Conservation (phyloP, 2,329 filamentous ascomycete genomes). For the Diaporthe amygdali region DNA sequence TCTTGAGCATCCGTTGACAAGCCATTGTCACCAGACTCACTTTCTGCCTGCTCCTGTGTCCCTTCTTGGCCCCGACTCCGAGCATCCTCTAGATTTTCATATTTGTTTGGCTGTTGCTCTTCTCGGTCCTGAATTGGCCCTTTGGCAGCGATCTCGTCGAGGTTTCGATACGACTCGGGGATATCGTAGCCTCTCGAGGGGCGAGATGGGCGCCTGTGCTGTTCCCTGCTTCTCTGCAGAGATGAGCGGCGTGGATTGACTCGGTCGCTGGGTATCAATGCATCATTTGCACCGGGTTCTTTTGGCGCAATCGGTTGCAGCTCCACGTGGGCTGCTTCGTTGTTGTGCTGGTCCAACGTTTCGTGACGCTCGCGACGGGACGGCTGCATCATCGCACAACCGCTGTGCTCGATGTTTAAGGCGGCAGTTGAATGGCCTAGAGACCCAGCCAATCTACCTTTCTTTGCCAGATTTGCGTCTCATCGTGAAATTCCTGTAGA, state of each 20-base stretch:
- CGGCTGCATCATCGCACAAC: slow-evolving; percentile 16
- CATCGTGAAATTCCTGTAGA: background rate
- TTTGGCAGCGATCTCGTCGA: slow-evolving; percentile 30
- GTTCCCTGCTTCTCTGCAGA: background rate
- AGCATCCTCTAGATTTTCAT: slow-evolving; percentile 42
- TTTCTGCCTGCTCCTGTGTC: slow-evolving; percentile 8
- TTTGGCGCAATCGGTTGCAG: background rate
- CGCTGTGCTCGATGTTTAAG: background rate
- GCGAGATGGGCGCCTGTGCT: background rate
- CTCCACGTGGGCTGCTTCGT: background rate
- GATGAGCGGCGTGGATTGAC: background rate
- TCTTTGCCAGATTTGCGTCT: background rate
- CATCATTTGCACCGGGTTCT: background rate
- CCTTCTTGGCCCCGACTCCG: slow-evolving; percentile 32
- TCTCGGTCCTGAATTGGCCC: slow-evolving; percentile 35
- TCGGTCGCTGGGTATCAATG: background rate
- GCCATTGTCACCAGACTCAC: background rate
- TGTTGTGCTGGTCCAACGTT: slow-evolving; percentile 9
- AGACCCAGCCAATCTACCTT: background rate
- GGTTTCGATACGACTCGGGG: slow-evolving; percentile 30
- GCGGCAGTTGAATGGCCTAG: background rate
- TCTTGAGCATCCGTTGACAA: background rate
- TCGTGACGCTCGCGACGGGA: background rate
- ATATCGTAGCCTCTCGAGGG: slow-evolving; percentile 30
- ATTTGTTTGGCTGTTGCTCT: slow-evolving; percentile 38